Evolutionary conservation across 768 basidiomycete genomes (phyloP).

Genomic region (Mycena alexandri): DNA sequence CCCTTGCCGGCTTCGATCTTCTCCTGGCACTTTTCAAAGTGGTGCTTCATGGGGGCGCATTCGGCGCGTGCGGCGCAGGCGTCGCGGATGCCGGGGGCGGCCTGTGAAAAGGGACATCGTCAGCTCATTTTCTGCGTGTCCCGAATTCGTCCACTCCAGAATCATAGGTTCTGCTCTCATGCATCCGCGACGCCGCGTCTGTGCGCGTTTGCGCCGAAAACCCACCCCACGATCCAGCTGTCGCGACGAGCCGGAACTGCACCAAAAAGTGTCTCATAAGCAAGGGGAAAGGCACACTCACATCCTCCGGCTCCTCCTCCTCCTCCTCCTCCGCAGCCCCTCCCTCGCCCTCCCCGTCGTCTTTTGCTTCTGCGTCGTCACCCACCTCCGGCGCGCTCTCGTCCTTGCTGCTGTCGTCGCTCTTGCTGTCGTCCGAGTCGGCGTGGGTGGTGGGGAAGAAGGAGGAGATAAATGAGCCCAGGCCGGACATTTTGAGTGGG

Average conservation of each 20-base stretch:
- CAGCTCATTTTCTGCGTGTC: not conserved
- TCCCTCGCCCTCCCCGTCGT: not conserved
- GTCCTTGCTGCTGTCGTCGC: not conserved
- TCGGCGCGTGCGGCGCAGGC: slow-evolving; percentile 77
- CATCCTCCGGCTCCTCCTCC: slow-evolving; percentile 14
- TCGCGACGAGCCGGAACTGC: too few species aligned
- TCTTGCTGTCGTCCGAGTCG: slow-evolving; percentile 7
- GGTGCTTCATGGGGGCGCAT: slow-evolving; percentile 78
- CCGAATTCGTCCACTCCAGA: too few species aligned
- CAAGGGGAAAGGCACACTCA: not conserved
- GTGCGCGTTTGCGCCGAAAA: too few species aligned
- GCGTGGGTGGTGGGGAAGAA: slow-evolving; percentile 9
- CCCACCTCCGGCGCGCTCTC: not conserved
- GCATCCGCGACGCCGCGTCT: too few species aligned
- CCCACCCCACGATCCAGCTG: too few species aligned
- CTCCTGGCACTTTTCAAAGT: slow-evolving; percentile 93
- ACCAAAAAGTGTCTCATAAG: too few species aligned
- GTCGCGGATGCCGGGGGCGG: slow-evolving; percentile 78
- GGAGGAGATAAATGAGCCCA: slow-evolving; percentile 16
- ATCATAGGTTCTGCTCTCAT: too few species aligned
- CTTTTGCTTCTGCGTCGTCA: not conserved
- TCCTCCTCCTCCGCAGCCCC: slow-evolving; percentile 5
- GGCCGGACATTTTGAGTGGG: slow-evolving; percentile 6
- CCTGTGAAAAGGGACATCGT: slow-evolving; percentile 52
- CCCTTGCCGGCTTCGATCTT: slow-evolving; percentile 87